Conservation (phyloP, 1,284 basidiomycete genomes). For the Pseudozyma tsukubaensis region DNA sequence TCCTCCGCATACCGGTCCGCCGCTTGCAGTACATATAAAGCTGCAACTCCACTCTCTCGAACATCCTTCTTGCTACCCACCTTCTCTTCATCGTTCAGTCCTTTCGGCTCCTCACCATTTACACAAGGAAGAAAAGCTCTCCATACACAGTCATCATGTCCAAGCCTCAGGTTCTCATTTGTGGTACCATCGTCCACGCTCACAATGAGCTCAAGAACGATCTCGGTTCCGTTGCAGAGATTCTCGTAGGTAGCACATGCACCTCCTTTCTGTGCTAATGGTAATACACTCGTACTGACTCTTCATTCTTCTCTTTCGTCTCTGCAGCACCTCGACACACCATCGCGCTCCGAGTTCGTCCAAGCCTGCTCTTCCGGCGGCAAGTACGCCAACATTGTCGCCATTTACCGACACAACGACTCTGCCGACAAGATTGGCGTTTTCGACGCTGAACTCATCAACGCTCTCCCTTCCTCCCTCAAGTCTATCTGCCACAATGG, state of each 20-base stretch:
- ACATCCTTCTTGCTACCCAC: neutral
- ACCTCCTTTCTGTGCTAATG: conserved; percentile 17
- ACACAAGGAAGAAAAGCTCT: neutral
- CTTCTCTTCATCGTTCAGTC: neutral
- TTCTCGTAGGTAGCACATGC: conserved; percentile 70
- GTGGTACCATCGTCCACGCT: conserved; percentile 56
- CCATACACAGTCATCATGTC: conserved; percentile 26
- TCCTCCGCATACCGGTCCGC: conserved; percentile 2
- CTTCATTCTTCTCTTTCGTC: neutral
- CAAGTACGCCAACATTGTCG: conserved; percentile 77
- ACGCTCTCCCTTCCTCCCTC: conserved; percentile 48
- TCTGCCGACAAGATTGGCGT: conserved; percentile 56
- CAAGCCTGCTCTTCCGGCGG: conserved; percentile 46
- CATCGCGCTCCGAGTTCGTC: conserved; percentile 48
- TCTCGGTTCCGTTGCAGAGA: conserved; percentile 43
- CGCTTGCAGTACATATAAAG: too few species aligned
- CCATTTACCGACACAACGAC: conserved; percentile 81
- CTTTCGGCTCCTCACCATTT: neutral
- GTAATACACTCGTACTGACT: conserved; percentile 4
- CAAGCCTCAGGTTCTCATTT: conserved; percentile 57
- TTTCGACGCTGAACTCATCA: conserved; percentile 59
- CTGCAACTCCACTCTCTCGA: neutral
- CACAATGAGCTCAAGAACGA: conserved; percentile 53
- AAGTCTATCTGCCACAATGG: conserved; percentile 65
- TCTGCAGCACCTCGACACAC: conserved; percentile 38